Conservation (phyloP, 805 yeast genomes). For the Saturnispora bothae region DNA sequence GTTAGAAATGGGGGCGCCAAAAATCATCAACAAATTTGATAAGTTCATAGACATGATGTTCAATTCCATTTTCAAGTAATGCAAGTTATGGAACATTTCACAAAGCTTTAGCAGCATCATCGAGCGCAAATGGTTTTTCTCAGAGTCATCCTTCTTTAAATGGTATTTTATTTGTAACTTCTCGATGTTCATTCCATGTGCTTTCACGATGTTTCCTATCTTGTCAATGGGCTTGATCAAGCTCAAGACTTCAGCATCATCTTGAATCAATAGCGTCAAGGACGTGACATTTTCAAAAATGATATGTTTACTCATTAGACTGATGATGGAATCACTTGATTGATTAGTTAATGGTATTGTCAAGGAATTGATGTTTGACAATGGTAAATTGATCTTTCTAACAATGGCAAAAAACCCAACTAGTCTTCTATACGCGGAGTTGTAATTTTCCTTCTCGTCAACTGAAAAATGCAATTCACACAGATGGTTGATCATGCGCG, state of each 20-base stretch:
- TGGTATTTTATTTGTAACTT: conserved; percentile 20
- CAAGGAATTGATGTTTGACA: conserved; percentile 19
- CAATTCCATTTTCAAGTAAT: conserved; percentile 18
- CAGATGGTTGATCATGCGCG: conserved; percentile 19
- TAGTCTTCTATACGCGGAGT: conserved; percentile 23
- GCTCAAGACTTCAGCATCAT: conserved; percentile 22
- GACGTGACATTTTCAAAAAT: conserved; percentile 23
- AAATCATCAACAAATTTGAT: conserved; percentile 25
- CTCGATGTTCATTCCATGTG: conserved; percentile 19
- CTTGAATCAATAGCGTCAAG: conserved; percentile 23
- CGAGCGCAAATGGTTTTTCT: conserved; percentile 26
- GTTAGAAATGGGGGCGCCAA: conserved; percentile 23
- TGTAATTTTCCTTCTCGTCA: conserved; percentile 17
- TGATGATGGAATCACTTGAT: conserved; percentile 23
- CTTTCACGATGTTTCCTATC: conserved; percentile 17
- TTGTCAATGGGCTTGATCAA: conserved; percentile 23
- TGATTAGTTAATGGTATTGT: conserved; percentile 25
- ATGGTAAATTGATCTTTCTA: conserved; percentile 21
- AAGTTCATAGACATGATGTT: conserved; percentile 21
- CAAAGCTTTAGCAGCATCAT: conserved; percentile 24
- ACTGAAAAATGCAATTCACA: conserved; percentile 21
- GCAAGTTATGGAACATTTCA: conserved; percentile 19
- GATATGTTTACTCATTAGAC: conserved; percentile 22
- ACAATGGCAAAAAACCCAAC: conserved; percentile 28
- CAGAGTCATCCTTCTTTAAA: conserved; percentile 18